Base-by-base conservation (phyloP, 1,139 yeast genomes). In the Zygosaccharomyces sapae region DNA sequence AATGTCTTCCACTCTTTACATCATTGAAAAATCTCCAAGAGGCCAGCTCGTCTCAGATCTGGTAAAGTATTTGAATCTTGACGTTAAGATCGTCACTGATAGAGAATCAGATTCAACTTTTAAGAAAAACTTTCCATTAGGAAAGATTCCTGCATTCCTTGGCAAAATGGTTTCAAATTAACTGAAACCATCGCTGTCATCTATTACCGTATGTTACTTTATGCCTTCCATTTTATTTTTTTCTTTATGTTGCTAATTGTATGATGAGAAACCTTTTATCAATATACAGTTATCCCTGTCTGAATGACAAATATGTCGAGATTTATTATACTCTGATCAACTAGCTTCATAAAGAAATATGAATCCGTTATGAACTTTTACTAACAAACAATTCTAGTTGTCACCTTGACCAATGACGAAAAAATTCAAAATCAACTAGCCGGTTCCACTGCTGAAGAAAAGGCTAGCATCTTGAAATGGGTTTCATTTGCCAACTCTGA, bases 91-190 rank as follows among this genome's bases (percentile, higher is more conserved):
- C 53, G 71, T 73, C 53, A 74, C 71, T 49, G 73, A 74, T 53
- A 70, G 70, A 47, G 66, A 62, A 47, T 70, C 64, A 40, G 77
- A 73, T 53, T 72, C 70, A 48, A 71, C 63, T 41, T 83, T 70
- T 69, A 63, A 67, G 47, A 68, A 69, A 55, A 65, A 71, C 64
- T 88, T 86, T 80, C 96, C 96, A 61, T 71, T 82, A 65, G 75
- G 72, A 62, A 79, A 77, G 70, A 76, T 79, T 55, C 97, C 97
- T 62, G 83, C 89, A 56, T 86, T 85, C 62, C 66, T 80, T 61
- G 92, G 89, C 51, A 80, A 85, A 83, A 86, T 68, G 96, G 96
- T 49, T 80, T 74, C 75, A 80, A 80, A 68, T 75, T 90, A 65
- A 76, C 79, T 62, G 97, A 90, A 77, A 75, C 77, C 56, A 74